Evolutionary conservation across 306 rosid species (phyloP).

Genomic region (Dicorynia guianensis): DNA sequence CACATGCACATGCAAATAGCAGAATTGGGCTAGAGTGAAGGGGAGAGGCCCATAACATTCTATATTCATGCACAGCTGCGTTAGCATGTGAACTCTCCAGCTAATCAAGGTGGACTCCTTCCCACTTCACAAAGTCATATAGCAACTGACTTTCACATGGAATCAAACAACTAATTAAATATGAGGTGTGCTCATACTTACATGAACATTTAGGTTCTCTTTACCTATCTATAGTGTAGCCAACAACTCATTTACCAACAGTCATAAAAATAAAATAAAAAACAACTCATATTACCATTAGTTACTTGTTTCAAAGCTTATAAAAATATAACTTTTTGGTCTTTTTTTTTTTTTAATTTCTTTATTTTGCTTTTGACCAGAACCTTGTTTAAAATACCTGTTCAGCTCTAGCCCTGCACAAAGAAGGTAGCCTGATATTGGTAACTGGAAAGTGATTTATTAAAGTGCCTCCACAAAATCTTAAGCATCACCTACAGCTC

Average conservation of each 20-base stretch:
- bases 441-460: not conserved
- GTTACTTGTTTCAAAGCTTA: not conserved
- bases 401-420: not conserved
- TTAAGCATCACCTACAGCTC: constrained; percentile 19
- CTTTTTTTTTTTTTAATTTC: not conserved
- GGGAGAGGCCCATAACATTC: not conserved
- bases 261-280: no score
- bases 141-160: no score
- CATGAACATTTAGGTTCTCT: not conserved
- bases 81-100: no score
- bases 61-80: not conserved
- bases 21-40: constrained; percentile 30
- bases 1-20: constrained; percentile 20
- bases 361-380: not conserved
- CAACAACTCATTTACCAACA: not conserved
- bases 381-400: not conserved
- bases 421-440: not conserved
- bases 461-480: not conserved
- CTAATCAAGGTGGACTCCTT: no score
- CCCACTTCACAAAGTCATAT: no score
- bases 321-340: not conserved
- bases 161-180: not conserved
- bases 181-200: not conserved
- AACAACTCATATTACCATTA: no score
- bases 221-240: not conserved